Evolutionary conservation across 805 yeast genomes (phyloP), one percentile per base, ranked within the genome.

Genomic region (Spathaspora sp.): DNA sequence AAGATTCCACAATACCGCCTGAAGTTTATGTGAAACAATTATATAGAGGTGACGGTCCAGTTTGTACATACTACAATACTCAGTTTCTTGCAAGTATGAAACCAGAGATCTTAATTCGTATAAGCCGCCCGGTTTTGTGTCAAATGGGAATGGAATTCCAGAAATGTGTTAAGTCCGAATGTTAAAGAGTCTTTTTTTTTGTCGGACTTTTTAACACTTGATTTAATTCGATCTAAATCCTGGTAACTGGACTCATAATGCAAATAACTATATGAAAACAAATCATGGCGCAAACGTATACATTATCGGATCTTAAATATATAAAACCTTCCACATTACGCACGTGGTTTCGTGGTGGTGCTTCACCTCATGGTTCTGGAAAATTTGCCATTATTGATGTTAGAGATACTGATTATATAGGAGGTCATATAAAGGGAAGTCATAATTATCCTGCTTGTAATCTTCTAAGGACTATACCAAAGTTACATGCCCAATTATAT

Each of bases 351-450:
- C 50, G 56, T 12, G 48, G 55, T 8, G 74, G 76, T 4, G 62
- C 65, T 7, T 62, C 75, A 1, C 68, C 76, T 6, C 64, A 70
- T 2, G 70, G 74, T 1, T 61, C 64, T 7, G 74, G 77, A 3
- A 63, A 61, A 9, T 79, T 82, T 54, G 71, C 77, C 0, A 79
- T 92, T 2, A 78, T 93, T 1, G 98, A 92, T 60, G 97, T 93
- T 2, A 77, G 98, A 49, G 97, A 92, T 50, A 76, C 80, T 7
- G 97, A 93, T 66, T 80, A 78, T 62, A 65, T 86, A 42, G 97
- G 97, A 1, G 89, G 96, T 31, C 90, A 87, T 60, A 80, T 87
- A 49, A 68, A 62, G 49, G 76, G 78, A 9, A 76, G 87, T 14
- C 62, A 76, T 44, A 83, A 84, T 65, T 76, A 76, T 47, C 86